These are phyloP conservation scores for Leccinum subrobustum DNA, from an alignment of 1,284 basidiomycete species.

Conservation along the genomic window DNA sequence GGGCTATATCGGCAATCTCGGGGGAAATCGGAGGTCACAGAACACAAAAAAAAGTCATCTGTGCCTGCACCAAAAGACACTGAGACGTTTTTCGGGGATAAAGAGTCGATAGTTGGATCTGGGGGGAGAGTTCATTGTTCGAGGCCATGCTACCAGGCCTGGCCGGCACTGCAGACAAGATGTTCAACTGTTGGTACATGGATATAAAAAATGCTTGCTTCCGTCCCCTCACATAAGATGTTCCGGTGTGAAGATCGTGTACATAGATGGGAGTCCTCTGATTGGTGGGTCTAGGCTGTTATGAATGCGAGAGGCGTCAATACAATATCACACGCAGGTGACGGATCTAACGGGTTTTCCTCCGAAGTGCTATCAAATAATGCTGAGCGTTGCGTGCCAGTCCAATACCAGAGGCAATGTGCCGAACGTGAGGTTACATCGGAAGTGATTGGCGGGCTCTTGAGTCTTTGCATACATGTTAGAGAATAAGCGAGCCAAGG, in stretches of 20 bases:
- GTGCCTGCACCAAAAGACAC: background rate
- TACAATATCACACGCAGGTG: background rate
- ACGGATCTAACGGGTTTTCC: background rate
- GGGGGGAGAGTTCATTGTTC: background rate
- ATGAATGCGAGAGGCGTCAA: background rate
- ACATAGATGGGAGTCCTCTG: background rate
- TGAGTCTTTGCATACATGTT: background rate
- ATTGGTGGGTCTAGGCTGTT: background rate
- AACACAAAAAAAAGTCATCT: background rate
- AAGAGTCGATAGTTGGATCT: background rate
- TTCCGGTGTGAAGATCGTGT: background rate
- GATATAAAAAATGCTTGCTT: background rate
- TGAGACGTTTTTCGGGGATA: background rate
- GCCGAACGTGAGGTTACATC: background rate
- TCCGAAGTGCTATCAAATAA: background rate
- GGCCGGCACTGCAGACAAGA: background rate
- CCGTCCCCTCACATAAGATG: background rate
- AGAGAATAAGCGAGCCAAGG: background rate
- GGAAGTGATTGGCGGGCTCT: background rate
- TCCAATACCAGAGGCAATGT: background rate
- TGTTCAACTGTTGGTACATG: background rate
- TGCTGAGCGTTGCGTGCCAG: background rate
- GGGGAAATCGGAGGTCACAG: background rate
- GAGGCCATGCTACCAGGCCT: background rate
- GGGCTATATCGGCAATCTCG: background rate